Evolutionary conservation across 305 asterid genomes (phyloP), one percentile per base, ranked within the genome.

Genomic region (Nicotiana rustica): DNA sequence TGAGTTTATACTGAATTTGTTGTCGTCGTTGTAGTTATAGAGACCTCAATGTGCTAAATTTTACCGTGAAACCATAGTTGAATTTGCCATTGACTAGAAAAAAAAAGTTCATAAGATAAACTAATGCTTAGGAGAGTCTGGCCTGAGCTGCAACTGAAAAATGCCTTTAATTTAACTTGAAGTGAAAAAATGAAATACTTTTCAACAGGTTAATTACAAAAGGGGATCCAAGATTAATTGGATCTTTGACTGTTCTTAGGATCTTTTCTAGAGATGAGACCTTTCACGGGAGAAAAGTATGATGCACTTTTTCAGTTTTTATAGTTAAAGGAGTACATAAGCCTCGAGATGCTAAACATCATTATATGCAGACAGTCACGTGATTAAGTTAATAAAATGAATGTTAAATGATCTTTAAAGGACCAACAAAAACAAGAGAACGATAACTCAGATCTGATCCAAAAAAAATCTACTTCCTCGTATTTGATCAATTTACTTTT

Each of bases 321-420:
- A 61, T 61, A 61, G 5, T 19, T 60, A 60, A 18, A 60, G 41
- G 41, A 67, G 21, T 33, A 38, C 62, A 57, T 1, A 57, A 57
- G 7, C 52, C 76, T 67, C 29, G 76, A 67, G 76, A 67, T 38
- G 25, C 17, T 36, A 68, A 38, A 68, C 55, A 68, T 57, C 62
- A 57, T 15, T 57, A 52, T 52, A 57, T 5, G 62, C 4, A 17
- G 19, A 36, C 17, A 68, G 1, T n/a, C 56, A 61, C 25, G 33
- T 9, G 14, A 19, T 67, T 68, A 68, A 68, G 33, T 68, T 68
- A n/a, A 68, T 36, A 36, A 36, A 36, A 36, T 36, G 7, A 36
- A 36, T 36, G 41, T 36, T 36, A 6, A 33, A 6, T 36, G 7
- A 36, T 7, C 2, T 36, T 36, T 36, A 36, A 5, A 36, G 44